These are phyloP conservation scores for Populus hybrid DNA, from an alignment of 441 rosid genomes.

Conservation along the genomic window DNA sequence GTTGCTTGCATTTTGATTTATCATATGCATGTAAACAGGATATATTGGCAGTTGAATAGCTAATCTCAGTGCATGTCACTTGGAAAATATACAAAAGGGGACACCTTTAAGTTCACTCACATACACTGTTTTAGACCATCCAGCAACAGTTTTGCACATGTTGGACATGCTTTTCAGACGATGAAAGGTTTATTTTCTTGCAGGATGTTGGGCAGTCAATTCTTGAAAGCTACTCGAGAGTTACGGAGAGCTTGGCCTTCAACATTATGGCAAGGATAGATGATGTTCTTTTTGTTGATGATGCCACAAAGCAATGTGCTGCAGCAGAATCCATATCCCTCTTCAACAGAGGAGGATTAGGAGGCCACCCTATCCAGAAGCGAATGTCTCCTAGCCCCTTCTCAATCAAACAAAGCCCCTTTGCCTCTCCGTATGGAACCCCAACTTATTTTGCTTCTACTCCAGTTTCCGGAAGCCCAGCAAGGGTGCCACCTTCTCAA, in stretches of 20 bases:
- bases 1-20: neutral
- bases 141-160: neutral
- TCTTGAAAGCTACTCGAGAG: slow-evolving; percentile 96
- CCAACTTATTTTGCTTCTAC: slow-evolving; percentile 62
- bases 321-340: slow-evolving; percentile 60
- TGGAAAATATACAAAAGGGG: too few species aligned
- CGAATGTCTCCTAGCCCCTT: slow-evolving; percentile 69
- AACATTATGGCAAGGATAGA: slow-evolving; percentile 94
- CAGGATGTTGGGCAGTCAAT: slow-evolving; percentile 98
- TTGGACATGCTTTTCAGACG: neutral
- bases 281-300: slow-evolving; percentile 87
- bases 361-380: slow-evolving; percentile 67
- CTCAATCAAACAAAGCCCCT: slow-evolving; percentile 65
- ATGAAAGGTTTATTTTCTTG: slow-evolving; percentile 6
- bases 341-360: too few species aligned
- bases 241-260: slow-evolving; percentile 96
- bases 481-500: slow-evolving; percentile 41
- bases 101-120: too few species aligned
- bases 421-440: slow-evolving; percentile 66
- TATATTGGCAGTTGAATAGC: too few species aligned
- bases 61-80: too few species aligned
- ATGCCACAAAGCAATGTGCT: slow-evolving; percentile 56
- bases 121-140: too few species aligned
- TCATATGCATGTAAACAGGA: too few species aligned
- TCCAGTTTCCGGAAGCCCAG: slow-evolving; percentile 66